A percentile compares a stretch with the other conserved stretches of the same genome.
These are phyloP conservation scores for Teunomyces pallodes DNA, from an alignment of 805 yeast species.

Conservation along the genomic window DNA sequence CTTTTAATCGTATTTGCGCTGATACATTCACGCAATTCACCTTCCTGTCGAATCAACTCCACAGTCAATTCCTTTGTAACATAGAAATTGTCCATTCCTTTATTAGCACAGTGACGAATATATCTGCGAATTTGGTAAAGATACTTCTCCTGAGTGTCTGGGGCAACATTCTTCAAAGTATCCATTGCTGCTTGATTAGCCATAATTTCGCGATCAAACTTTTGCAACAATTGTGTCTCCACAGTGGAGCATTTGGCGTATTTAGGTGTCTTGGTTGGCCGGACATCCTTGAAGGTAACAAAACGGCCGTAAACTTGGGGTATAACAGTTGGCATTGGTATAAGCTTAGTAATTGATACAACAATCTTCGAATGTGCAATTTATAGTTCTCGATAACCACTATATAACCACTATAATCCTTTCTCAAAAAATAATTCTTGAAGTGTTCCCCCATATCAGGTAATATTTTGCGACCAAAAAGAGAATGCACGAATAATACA, in stretches of 20 bases:
- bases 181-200: neutral
- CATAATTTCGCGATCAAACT: constrained; percentile 3
- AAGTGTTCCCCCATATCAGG: neutral
- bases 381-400: constrained; percentile 4
- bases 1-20: constrained; percentile 6
- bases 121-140: constrained; percentile 5
- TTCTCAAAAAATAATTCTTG: neutral
- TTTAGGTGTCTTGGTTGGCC: neutral
- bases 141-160: constrained; percentile 6
- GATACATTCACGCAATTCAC: constrained; percentile 1
- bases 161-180: neutral
- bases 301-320: neutral
- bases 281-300: neutral
- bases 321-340: neutral
- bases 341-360: neutral
- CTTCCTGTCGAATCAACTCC: constrained; percentile 3
- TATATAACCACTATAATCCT: constrained; percentile 5
- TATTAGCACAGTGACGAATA: constrained; percentile 5
- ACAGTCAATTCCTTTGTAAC: constrained; percentile 4
- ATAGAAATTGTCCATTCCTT: constrained; percentile 1
- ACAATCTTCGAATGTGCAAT: neutral
- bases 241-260: neutral
- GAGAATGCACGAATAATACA: too few relatives aligned
- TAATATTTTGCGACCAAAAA: too few relatives aligned
- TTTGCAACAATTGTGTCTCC: neutral